Evolutionary conservation across 1,284 basidiomycete species (phyloP), one percentile per base, ranked within the genome.

Genomic region (Volvariella volvacea): DNA sequence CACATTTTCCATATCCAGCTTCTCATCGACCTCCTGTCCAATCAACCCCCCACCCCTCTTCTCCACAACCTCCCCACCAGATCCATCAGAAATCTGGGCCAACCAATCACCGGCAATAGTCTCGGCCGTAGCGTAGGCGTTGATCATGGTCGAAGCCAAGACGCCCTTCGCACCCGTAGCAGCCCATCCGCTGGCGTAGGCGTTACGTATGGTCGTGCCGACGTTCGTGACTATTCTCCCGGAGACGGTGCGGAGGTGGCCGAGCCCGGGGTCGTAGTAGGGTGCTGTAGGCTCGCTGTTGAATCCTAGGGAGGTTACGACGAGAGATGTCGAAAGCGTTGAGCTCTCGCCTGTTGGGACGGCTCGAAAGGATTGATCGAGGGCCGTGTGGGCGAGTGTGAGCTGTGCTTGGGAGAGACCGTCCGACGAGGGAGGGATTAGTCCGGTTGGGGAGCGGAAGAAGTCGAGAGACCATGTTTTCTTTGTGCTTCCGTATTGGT

Each of bases 181-280:
- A 0, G 92, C 85, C 96, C 96, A 99, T 2, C 95, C 95, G 1
- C 90, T 86, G 1, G 90, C 86, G 59, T 97, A 98, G n/a, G 92
- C 71, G 31, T 85, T 84, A 20, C 72, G 72, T 46, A 78, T 42
- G 1, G 58, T 65, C 16, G 50, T 60, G 4, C 69, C 78, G 15
- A 55, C 58, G 17, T 61, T 53, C 6, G 66, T 70, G 47, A 78
- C 55, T n/a, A 88, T 66, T 16, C 80, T 71, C 3, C 77, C 78
- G 3, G 62, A 60, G 1, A 63, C 52, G 0, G 75, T 74, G 14
- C 78, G 74, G n/a, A 87, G 60, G 52, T 78, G 79, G 2, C 69
- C 61, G 1, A 76, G 60, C 0, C 63, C 53, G 0, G 76, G 64
- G 47, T 85, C 80, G 52, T 74, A 68, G 52, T 65, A 83, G 2